Evolutionary conservation across 495 filamentous ascomycete genomes (phyloP).

Genomic region (Aspergillus hancockii): DNA sequence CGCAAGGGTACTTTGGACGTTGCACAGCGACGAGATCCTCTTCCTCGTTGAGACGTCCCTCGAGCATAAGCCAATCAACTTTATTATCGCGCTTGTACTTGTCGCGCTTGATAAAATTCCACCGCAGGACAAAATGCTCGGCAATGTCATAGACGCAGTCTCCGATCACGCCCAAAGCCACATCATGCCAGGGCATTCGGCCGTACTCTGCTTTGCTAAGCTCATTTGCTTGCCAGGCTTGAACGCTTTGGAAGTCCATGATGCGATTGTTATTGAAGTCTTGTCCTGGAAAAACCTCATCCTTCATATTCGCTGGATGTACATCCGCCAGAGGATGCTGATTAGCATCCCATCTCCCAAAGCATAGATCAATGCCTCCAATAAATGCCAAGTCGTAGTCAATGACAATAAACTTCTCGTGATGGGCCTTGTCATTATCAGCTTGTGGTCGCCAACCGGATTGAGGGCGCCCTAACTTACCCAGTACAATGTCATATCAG

Average conservation of each 20-base stretch:
- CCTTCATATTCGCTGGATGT: conserved; percentile 76
- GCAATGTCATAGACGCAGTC: conserved; percentile 93
- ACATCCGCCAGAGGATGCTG: conserved; percentile 87
- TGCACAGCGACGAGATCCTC: conserved; percentile 88
- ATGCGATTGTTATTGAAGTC: conserved; percentile 96
- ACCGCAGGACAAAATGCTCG: conserved; percentile 91
- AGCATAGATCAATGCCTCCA: conserved; percentile 93
- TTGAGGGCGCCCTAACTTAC: conserved; percentile 26
- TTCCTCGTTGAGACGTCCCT: conserved; percentile 75
- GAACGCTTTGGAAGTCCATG: conserved; percentile 90
- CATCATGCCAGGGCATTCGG: conserved; percentile 98
- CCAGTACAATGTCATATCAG: conserved; percentile 98
- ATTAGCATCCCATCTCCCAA: conserved; percentile 86
- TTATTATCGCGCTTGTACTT: conserved; percentile 87
- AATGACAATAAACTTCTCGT: conserved; percentile 94
- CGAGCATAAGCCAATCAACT: conserved; percentile 81
- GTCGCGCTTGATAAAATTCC: conserved; percentile 97
- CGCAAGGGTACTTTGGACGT: conserved; percentile 79
- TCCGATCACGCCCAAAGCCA: conserved; percentile 84
- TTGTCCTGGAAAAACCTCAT: conserved; percentile 92
- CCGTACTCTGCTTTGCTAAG: conserved; percentile 90
- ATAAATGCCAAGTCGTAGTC: conserved; percentile 90
- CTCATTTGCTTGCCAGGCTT: conserved; percentile 91
- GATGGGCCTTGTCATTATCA: conserved; percentile 64
- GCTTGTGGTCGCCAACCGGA: not conserved